Evolutionary conservation across 306 rosid genomes (phyloP).

Genomic region (Quercus rubra): DNA sequence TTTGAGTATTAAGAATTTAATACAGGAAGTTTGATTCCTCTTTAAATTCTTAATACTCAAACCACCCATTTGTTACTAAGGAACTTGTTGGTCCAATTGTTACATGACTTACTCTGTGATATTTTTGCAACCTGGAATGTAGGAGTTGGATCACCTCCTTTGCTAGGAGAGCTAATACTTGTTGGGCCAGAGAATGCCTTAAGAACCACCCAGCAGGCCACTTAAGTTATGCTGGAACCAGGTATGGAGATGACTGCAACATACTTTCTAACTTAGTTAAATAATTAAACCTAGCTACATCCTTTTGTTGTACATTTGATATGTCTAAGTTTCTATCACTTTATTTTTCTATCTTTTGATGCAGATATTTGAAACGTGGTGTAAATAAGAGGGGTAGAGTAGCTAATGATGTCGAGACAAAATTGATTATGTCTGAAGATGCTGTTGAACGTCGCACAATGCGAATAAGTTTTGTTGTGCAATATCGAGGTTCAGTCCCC

Average conservation of each 20-base stretch:
- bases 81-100: too few species aligned
- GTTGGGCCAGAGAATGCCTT: too few species aligned
- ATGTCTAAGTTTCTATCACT: constrained; percentile 4
- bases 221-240: constrained; percentile 79
- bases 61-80: too few species aligned
- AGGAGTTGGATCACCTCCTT: too few species aligned
- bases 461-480: constrained; percentile 87
- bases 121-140: too few species aligned
- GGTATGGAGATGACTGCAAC: constrained; percentile 40
- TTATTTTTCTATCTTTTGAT: constrained; percentile 22
- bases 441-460: constrained; percentile 52
- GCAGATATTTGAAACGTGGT: constrained; percentile 92
- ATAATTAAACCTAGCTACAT: neutral
- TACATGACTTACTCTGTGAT: too few species aligned
- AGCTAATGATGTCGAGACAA: constrained; percentile 98
- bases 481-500: constrained; percentile 95
- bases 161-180: too few species aligned
- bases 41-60: too few species aligned
- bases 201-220: too few species aligned
- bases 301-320: constrained; percentile 3
- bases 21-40: neutral
- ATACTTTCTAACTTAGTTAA: constrained; percentile 18
- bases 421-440: constrained; percentile 69
- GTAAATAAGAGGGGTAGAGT: constrained; percentile 94
- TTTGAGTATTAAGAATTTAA: neutral